A percentile compares a stretch with the other conserved stretches of the same genome.
Conservation (phyloP, 73 alveolate species). For the Tetrahymena borealis region DNA sequence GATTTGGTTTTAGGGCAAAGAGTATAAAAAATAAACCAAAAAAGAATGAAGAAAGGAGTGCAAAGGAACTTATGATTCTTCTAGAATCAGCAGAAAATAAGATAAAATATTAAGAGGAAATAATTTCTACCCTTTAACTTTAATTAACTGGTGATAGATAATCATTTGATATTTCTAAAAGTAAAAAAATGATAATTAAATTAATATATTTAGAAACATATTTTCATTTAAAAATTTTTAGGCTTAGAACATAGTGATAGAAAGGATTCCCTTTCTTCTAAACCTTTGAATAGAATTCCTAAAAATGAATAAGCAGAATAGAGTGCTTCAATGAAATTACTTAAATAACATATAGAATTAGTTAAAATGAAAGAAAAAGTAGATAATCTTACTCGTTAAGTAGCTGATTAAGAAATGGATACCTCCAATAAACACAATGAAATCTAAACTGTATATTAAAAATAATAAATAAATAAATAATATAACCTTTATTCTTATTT, state of each 20-base stretch:
- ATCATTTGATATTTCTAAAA: background rate
- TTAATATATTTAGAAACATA: no score
- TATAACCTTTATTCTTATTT: background rate
- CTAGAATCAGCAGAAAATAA: constrained; percentile 50
- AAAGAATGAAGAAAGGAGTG: constrained; percentile 62
- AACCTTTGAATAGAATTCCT: background rate
- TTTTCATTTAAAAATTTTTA: background rate
- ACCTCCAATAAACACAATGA: background rate
- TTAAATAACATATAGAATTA: background rate
- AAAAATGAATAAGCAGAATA: background rate
- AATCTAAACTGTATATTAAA: background rate
- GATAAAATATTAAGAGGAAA: constrained; percentile 41
- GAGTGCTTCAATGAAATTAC: background rate
- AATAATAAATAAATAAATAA: background rate
- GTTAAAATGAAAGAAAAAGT: background rate
- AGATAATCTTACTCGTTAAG: background rate
- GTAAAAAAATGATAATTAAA: no score
- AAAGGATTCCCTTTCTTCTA: background rate
- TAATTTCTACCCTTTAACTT: background rate
- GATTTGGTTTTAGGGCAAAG: constrained; percentile 92
- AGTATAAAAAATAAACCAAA: constrained; percentile 73
- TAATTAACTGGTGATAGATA: background rate
- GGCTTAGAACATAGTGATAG: background rate
- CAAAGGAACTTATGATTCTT: constrained; percentile 58
- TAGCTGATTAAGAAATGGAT: background rate